Evolutionary conservation across 345 rosid species (phyloP), one percentile per base, ranked within the genome.

Genomic region (Murraya paniculata): DNA sequence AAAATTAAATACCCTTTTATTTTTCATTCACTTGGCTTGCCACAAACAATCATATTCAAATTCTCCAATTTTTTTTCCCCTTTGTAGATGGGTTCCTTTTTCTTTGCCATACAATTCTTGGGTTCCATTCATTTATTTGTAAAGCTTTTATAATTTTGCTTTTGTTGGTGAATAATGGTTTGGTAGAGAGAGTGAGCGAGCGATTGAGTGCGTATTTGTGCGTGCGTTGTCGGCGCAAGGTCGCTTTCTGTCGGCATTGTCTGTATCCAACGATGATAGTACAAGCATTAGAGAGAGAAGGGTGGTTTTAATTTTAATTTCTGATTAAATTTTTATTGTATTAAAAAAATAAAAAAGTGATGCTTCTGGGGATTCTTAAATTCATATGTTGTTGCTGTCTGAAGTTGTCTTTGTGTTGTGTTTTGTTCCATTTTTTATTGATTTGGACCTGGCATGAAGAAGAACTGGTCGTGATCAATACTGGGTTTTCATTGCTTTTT

Each of bases 221-320:
- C 27, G 28, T 60, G 84, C 74, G 89, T 85, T 88, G 93, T 91
- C 94, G 93, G 98, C 85, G 91, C 84, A 62, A 83, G 84, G 92
- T 89, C 93, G 85, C 94, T 94, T 90, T 90, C 93, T 90, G 95
- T 94, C 95, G 91, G 92, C 94, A 91, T 88, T 89, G 93, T 88
- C 91, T 84, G 88, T 88, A 86, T 91, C 90, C 88, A 89, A 86
- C 90, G 90, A 90, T 87, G 90, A 83, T 85, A 81, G 50, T 45
- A 13, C 50, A 81, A 80, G 6, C 57, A 55, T 76, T 45, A 58
- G 75, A 64, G 72, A 74, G 41, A 56, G 78, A 64, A 68, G 58
- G 77, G 25, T 58, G 77, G 25, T 58, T 80, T 78, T 74, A 60
- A 69, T 75, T n/a, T 77, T 80, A 61, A 45, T 45, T 45, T 45